Conservation (phyloP, 148 eudicot genomes). For the Heliosperma pusillum region DNA sequence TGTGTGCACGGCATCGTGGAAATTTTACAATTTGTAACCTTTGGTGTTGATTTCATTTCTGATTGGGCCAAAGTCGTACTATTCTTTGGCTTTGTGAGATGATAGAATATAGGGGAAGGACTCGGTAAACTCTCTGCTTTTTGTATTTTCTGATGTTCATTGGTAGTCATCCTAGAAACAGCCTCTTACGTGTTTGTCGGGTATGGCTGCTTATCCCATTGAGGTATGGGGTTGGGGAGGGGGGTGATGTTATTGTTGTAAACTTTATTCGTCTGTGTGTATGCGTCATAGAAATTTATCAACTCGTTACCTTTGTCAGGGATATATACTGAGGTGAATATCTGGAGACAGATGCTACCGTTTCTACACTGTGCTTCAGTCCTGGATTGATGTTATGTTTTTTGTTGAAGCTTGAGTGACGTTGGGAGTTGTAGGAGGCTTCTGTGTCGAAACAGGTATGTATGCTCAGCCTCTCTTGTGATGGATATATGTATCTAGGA, state of each 20-base stretch:
- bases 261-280: neutral
- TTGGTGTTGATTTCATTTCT: neutral
- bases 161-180: neutral
- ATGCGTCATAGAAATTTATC: neutral
- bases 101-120: too few species aligned
- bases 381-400: conserved; percentile 58
- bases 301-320: conserved; percentile 16
- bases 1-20: neutral
- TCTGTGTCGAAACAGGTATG: conserved; percentile 57
- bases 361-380: conserved; percentile 55
- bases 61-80: neutral
- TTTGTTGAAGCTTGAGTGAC: conserved; percentile 66
- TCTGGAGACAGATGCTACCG: conserved; percentile 50
- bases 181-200: neutral
- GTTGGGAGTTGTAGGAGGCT: conserved; percentile 71
- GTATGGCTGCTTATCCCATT: neutral
- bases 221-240: neutral
- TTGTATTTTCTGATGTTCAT: neutral
- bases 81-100: too few species aligned
- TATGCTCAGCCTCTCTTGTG: conserved; percentile 10
- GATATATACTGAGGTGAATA: conserved; percentile 41
- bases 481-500: neutral
- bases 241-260: neutral
- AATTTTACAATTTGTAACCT: conserved; percentile 3
- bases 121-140: neutral